These are phyloP conservation scores for Aspergillus pseudonomiae DNA, from an alignment of 2,329 filamentous ascomycete genomes.

Conservation along the genomic window DNA sequence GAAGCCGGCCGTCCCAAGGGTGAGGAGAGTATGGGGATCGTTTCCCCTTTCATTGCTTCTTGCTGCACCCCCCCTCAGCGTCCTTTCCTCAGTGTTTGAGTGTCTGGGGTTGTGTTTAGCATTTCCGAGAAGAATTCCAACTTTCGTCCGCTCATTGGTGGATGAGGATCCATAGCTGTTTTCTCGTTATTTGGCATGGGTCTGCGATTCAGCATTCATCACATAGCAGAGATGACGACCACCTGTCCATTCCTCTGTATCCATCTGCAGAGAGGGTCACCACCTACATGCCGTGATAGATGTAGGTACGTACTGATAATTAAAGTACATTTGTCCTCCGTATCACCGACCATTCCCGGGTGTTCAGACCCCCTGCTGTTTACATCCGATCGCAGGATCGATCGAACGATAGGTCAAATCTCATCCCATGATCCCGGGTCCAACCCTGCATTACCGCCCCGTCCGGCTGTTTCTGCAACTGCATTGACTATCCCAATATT, in stretches of 20 bases:
- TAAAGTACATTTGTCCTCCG: neutral
- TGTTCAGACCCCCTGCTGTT: slow-evolving; percentile 1
- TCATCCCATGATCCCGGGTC: slow-evolving; percentile 21
- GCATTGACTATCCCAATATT: slow-evolving; percentile 7
- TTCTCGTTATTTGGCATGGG: neutral
- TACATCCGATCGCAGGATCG: slow-evolving; percentile 6
- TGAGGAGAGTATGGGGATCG: slow-evolving; percentile 12
- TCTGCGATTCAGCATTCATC: neutral
- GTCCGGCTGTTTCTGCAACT: slow-evolving; percentile 18
- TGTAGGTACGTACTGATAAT: neutral
- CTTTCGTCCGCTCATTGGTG: neutral
- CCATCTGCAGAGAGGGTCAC: neutral
- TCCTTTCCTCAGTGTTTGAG: neutral
- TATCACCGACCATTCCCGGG: slow-evolving; percentile 1
- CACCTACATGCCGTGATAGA: neutral
- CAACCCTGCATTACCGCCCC: slow-evolving; percentile 16
- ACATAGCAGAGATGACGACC: neutral
- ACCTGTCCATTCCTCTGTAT: slow-evolving; percentile 7
- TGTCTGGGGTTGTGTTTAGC: neutral
- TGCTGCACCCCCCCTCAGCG: too few relatives aligned
- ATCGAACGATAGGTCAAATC: slow-evolving; percentile 16
- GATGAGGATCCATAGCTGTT: neutral
- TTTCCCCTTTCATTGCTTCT: neutral
- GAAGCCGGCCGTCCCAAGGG: slow-evolving; percentile 9
- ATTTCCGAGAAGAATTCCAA: neutral